Percentiles rank a stretch among this genome's conserved stretches.
These are phyloP conservation scores for Naumovozyma baii DNA, from an alignment of 805 yeast species.

Conservation along the genomic window DNA sequence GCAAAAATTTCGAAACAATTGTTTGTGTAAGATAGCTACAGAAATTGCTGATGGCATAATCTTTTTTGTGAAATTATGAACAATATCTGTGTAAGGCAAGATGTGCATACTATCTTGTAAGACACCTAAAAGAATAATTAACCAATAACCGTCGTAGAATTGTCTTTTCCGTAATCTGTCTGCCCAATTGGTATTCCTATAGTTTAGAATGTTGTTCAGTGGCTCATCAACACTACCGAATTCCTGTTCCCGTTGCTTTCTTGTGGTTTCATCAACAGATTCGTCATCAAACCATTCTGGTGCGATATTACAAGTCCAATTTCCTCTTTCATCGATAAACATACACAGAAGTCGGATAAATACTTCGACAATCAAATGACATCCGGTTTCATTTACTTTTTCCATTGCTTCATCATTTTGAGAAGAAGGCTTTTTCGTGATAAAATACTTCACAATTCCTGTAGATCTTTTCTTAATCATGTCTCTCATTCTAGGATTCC, in stretches of 20 bases:
- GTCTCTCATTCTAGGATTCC: constrained; percentile 14
- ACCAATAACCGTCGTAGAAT: constrained; percentile 83
- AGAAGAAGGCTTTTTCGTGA: constrained; percentile 15
- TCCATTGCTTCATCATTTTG: constrained; percentile 19
- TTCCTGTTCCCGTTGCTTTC: constrained; percentile 3
- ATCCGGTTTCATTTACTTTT: constrained; percentile 17
- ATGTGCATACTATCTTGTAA: constrained; percentile 33
- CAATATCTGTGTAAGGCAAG: constrained; percentile 19
- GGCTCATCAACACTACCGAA: constrained; percentile 14
- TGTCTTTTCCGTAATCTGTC: constrained; percentile 64
- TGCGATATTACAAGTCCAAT: constrained; percentile 24
- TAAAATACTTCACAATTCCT: constrained; percentile 8
- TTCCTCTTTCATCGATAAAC: constrained; percentile 27
- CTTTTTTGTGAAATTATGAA: constrained; percentile 44
- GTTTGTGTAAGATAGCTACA: constrained; percentile 26
- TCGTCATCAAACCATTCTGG: constrained; percentile 26
- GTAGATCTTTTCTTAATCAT: constrained; percentile 9
- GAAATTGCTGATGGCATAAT: constrained; percentile 38
- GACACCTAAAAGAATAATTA: constrained; percentile 63
- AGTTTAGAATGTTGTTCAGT: constrained; percentile 38
- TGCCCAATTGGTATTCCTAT: constrained; percentile 62
- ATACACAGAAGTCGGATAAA: constrained; percentile 24
- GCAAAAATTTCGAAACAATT: constrained; percentile 45
- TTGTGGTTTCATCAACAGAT: constrained; percentile 2
- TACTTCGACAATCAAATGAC: constrained; percentile 21